Conservation (phyloP, 768 basidiomycete species). For the Auricularia sp. region DNA sequence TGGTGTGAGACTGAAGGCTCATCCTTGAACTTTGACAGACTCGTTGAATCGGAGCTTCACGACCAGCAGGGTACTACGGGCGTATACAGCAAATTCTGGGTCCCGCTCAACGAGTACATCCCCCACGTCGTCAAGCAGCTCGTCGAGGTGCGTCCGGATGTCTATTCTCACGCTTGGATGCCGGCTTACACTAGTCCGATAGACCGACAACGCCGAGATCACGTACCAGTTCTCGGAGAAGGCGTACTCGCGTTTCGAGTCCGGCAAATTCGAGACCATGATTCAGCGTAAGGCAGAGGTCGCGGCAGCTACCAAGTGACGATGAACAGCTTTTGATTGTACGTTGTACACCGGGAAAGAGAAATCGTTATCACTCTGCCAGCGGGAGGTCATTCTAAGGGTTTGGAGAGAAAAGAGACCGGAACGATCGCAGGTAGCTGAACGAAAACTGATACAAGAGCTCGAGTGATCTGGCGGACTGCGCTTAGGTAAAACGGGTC, state of each 20-base stretch:
- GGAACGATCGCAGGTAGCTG: too few species aligned
- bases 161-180: not conserved
- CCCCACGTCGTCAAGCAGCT: not conserved
- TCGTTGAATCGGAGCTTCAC: conserved; percentile 54
- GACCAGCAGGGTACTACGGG: conserved; percentile 44
- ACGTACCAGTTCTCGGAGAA: not conserved
- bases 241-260: not conserved
- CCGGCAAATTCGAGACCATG: not conserved
- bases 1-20: not conserved
- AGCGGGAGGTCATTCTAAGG: too few species aligned
- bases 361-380: too few species aligned
- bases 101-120: conserved; percentile 40
- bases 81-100: conserved; percentile 40
- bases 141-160: not conserved
- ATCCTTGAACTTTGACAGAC: conserved; percentile 20
- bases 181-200: not conserved
- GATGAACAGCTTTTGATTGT: too few species aligned
- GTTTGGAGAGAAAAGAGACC: too few species aligned
- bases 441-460: too few species aligned
- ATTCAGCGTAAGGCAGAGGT: not conserved
- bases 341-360: too few species aligned
- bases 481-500: too few species aligned
- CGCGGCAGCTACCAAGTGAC: too few species aligned
- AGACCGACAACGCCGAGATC: not conserved
- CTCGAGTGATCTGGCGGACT: too few species aligned